phyloP scores from a whole-genome alignment of 2,329 filamentous ascomycete genomes.

The Fusarium mundagurra region DNA sequence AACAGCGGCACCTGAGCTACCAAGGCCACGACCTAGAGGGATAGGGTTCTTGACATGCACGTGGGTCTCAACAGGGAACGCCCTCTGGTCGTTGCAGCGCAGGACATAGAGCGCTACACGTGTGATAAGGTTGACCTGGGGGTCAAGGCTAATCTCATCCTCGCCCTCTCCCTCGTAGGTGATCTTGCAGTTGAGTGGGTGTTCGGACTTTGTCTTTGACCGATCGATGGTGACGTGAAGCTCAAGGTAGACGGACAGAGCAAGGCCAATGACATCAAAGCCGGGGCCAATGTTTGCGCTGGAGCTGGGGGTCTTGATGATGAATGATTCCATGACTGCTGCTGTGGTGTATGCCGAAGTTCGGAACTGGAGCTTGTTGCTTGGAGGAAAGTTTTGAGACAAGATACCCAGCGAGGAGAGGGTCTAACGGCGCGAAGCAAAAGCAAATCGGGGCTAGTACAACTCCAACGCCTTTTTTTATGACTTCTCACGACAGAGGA shows the following conservation, averaged over 20 bases:
- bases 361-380: constrained; percentile 7
- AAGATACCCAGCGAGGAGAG: constrained; percentile 7
- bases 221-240: constrained; percentile 81
- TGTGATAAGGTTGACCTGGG: constrained; percentile 91
- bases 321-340: constrained; percentile 67
- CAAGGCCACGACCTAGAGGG: constrained; percentile 88
- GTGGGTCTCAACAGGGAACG: constrained; percentile 86
- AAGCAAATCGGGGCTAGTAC: constrained; percentile 27
- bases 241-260: constrained; percentile 93
- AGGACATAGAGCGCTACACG: constrained; percentile 94
- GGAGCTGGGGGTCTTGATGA: constrained; percentile 87
- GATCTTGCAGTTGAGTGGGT: constrained; percentile 85
- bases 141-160: constrained; percentile 82
- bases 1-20: constrained; percentile 95
- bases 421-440: constrained; percentile 28
- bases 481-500: background rate
- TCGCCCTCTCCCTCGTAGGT: constrained; percentile 88
- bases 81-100: constrained; percentile 86
- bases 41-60: constrained; percentile 97
- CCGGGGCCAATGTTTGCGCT: constrained; percentile 98
- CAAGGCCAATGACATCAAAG: constrained; percentile 97
- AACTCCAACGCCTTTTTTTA: constrained; percentile 1
- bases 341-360: constrained; percentile 25
- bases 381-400: constrained; percentile 17
- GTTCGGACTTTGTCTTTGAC: constrained; percentile 60